Evolutionary conservation across 2,329 filamentous ascomycete genomes (phyloP).

Genomic region (Nemania sp.): DNA sequence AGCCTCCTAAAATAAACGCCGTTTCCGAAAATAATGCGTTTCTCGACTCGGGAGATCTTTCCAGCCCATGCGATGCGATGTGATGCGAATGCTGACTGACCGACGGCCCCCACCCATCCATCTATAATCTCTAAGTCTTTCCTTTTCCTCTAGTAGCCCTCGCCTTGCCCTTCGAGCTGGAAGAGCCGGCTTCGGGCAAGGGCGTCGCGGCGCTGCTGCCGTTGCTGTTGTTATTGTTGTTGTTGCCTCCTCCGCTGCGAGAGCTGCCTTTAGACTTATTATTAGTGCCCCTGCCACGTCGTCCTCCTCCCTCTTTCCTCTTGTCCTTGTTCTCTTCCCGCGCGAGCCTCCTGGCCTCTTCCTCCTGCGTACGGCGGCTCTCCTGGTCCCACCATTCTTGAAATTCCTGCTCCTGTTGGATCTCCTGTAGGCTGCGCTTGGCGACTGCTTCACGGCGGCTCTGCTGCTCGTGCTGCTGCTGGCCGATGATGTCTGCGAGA

Average conservation of each 20-base stretch:
- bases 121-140: constrained; percentile 25
- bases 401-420: constrained; percentile 95
- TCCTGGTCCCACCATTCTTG: constrained; percentile 96
- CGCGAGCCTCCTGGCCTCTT: constrained; percentile 52
- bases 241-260: constrained; percentile 8
- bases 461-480: constrained; percentile 85
- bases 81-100: constrained; percentile 6
- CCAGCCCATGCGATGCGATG: not conserved
- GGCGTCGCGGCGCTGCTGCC: not conserved
- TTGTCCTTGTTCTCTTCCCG: constrained; percentile 49
- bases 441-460: constrained; percentile 80
- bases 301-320: constrained; percentile 33
- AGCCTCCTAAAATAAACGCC: constrained; percentile 15
- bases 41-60: constrained; percentile 20
- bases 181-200: constrained; percentile 12
- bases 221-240: too few relatives aligned
- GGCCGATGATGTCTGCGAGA: constrained; percentile 84
- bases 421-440: constrained; percentile 89
- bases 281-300: constrained; percentile 17
- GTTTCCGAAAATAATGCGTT: constrained; percentile 12
- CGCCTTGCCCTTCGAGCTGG: constrained; percentile 18
- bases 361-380: constrained; percentile 70
- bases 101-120: not conserved
- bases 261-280: constrained; percentile 18
- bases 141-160: constrained; percentile 24